phyloP scores from a whole-genome alignment of 208 protist genomes.

The Tritrichomonas foetus region DNA sequence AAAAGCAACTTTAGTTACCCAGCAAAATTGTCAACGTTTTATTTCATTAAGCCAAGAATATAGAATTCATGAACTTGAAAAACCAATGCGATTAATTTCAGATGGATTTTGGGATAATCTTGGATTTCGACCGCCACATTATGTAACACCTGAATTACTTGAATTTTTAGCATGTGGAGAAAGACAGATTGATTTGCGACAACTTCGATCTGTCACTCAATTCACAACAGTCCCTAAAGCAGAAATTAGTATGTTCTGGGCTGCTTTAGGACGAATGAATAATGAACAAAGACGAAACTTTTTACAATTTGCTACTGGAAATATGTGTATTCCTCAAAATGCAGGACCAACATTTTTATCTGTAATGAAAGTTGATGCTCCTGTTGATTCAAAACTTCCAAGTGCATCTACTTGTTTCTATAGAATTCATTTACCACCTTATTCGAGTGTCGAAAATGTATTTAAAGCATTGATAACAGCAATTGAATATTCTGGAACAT shows the following conservation, averaged over 20 bases:
- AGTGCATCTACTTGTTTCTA: background rate
- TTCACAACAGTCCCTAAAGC: background rate
- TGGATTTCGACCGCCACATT: background rate
- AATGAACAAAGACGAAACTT: background rate
- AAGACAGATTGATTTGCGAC: background rate
- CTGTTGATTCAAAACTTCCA: background rate
- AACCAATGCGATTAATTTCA: background rate
- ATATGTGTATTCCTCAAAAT: background rate
- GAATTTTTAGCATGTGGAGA: background rate
- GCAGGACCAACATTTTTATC: background rate
- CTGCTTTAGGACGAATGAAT: background rate
- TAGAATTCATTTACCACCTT: background rate
- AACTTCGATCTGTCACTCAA: background rate
- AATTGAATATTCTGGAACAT: conserved; percentile 24
- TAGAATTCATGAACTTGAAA: background rate
- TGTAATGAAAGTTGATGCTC: background rate
- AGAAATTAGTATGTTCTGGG: background rate
- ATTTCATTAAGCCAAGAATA: background rate
- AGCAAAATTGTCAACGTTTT: background rate
- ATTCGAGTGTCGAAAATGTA: background rate
- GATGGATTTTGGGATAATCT: background rate
- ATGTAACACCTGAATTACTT: background rate
- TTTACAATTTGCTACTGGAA: background rate
- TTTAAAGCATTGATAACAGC: background rate
- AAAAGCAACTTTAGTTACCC: background rate